These are phyloP conservation scores for Colletotrichum gigasporum DNA, from an alignment of 2,329 filamentous ascomycete species.

Conservation along the genomic window DNA sequence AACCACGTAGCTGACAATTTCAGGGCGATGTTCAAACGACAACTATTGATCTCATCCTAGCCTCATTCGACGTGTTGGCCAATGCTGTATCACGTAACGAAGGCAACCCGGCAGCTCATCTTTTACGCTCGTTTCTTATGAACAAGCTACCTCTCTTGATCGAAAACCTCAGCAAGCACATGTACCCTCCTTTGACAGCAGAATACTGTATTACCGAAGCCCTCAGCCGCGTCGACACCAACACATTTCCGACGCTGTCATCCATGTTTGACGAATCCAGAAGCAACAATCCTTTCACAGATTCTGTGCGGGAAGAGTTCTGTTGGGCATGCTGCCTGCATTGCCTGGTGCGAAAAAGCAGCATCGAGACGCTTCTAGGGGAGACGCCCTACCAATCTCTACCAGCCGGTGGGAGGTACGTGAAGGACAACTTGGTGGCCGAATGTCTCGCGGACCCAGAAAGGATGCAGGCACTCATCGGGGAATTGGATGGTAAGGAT, in stretches of 20 bases:
- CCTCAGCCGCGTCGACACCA: constrained; percentile 83
- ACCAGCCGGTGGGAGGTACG: constrained; percentile 77
- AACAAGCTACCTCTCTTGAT: constrained; percentile 69
- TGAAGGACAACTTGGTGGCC: constrained; percentile 80
- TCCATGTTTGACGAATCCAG: constrained; percentile 68
- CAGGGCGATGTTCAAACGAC: constrained; percentile 81
- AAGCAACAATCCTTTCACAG: constrained; percentile 65
- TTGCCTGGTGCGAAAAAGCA: constrained; percentile 79
- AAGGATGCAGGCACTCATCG: constrained; percentile 78
- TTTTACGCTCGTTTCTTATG: constrained; percentile 88
- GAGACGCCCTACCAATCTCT: constrained; percentile 85
- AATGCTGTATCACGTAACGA: constrained; percentile 81
- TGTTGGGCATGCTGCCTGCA: constrained; percentile 91
- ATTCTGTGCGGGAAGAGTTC: constrained; percentile 75
- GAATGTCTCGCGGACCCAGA: constrained; percentile 82
- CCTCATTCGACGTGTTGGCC: constrained; percentile 88
- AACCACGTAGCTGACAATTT: neutral
- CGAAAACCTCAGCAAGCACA: constrained; percentile 65
- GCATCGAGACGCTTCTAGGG: constrained; percentile 82
- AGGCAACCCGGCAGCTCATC: constrained; percentile 67
- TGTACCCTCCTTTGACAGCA: constrained; percentile 78
- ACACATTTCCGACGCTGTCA: constrained; percentile 72
- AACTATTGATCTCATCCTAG: constrained; percentile 84
- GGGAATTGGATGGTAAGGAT: constrained; percentile 88
- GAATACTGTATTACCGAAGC: constrained; percentile 78